These are phyloP conservation scores for Dissophora globulifera DNA, from an alignment of 192 early-diverging fungal species.

Conservation along the genomic window DNA sequence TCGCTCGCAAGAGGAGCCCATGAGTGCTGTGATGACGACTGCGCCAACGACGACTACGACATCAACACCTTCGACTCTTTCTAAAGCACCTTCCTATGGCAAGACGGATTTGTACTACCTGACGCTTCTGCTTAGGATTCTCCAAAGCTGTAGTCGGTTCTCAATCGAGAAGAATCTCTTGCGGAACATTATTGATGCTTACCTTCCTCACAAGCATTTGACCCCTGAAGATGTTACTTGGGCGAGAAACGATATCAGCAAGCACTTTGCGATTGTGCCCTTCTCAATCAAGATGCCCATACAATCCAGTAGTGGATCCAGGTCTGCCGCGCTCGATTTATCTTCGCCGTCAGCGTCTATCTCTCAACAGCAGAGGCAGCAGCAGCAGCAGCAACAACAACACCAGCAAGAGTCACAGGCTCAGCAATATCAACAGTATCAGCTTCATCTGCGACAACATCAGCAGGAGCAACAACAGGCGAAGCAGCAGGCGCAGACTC, in stretches of 20 bases:
- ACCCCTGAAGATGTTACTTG: slow-evolving; percentile 21
- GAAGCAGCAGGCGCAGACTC: slow-evolving; percentile 5
- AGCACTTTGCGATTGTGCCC: slow-evolving; percentile 18
- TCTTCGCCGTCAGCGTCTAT: not conserved
- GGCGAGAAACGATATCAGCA: slow-evolving; percentile 24
- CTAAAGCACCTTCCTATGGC: not conserved
- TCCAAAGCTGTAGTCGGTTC: slow-evolving; percentile 41
- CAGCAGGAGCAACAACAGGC: slow-evolving; percentile 21
- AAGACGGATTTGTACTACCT: slow-evolving; percentile 38
- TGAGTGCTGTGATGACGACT: not conserved
- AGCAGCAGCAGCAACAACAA: not conserved
- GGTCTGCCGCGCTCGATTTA: too few relatives aligned
- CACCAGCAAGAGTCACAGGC: too few relatives aligned
- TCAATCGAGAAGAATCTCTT: slow-evolving; percentile 29
- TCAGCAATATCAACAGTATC: slow-evolving; percentile 24
- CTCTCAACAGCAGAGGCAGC: not conserved
- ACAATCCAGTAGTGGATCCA: too few relatives aligned
- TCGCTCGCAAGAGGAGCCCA: not conserved
- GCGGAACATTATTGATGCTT: slow-evolving; percentile 12
- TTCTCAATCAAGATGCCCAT: slow-evolving; percentile 28
- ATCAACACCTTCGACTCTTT: slow-evolving; percentile 10
- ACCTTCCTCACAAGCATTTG: slow-evolving; percentile 20
- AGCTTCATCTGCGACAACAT: slow-evolving; percentile 11
- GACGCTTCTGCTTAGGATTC: slow-evolving; percentile 26
- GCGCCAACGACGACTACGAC: not conserved